Conservation (phyloP, 768 basidiomycete genomes). For the Exidia glandulosa region DNA sequence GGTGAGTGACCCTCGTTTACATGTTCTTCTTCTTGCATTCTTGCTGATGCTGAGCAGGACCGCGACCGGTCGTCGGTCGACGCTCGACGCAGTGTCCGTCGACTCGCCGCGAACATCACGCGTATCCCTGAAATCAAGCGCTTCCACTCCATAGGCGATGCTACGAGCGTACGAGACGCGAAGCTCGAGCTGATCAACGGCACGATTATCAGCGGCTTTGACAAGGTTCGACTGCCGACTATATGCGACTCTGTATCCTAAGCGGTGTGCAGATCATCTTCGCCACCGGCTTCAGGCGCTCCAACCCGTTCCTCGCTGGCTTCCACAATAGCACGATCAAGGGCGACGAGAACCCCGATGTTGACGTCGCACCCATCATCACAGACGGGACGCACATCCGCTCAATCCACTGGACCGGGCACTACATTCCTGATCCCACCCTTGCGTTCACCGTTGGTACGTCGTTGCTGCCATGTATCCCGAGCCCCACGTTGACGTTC, state of each 20-base stretch:
- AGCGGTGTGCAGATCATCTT: slow-evolving; percentile 17
- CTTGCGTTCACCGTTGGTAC: slow-evolving; percentile 28
- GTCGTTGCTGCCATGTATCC: neutral
- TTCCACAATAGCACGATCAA: slow-evolving; percentile 18
- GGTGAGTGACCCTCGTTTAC: neutral
- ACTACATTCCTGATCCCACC: slow-evolving; percentile 36
- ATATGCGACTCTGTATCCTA: neutral
- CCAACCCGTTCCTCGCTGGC: slow-evolving; percentile 33
- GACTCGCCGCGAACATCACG: slow-evolving; percentile 25
- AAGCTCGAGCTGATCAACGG: slow-evolving; percentile 28
- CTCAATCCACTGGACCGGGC: slow-evolving; percentile 28
- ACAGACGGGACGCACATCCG: slow-evolving; percentile 31
- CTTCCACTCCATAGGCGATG: slow-evolving; percentile 19
- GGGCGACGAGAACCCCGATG: neutral
- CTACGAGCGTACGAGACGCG: slow-evolving; percentile 18
- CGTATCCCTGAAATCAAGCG: slow-evolving; percentile 29
- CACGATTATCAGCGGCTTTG: slow-evolving; percentile 26
- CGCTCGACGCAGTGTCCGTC: slow-evolving; percentile 16
- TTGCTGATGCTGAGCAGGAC: slow-evolving; percentile 10
- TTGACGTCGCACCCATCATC: slow-evolving; percentile 14
- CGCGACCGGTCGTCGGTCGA: slow-evolving; percentile 15
- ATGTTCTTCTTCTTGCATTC: neutral
- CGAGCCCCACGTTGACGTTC: neutral
- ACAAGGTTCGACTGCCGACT: slow-evolving; percentile 13
- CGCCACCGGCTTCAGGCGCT: slow-evolving; percentile 33